These are phyloP conservation scores for Populus trichocarpa DNA, from an alignment of 441 rosid species.

Conservation along the genomic window DNA sequence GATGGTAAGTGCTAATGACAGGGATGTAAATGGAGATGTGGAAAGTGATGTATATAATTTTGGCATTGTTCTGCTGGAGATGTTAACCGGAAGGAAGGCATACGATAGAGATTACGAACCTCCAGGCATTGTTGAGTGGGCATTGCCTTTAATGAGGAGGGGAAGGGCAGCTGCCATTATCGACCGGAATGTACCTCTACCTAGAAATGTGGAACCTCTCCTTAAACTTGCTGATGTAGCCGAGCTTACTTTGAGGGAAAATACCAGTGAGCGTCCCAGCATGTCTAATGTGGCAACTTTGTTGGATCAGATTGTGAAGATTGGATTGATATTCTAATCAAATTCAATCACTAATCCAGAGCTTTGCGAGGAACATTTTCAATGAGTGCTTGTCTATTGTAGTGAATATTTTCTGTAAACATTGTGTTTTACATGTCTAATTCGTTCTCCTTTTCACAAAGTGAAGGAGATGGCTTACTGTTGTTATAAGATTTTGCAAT, in stretches of 20 bases:
- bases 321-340: slow-evolving; percentile 38
- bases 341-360: neutral
- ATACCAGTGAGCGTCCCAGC: slow-evolving; percentile 44
- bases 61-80: slow-evolving; percentile 74
- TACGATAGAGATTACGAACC: slow-evolving; percentile 60
- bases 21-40: slow-evolving; percentile 41
- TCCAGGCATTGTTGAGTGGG: slow-evolving; percentile 63
- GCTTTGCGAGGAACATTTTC: neutral
- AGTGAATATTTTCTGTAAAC: neutral
- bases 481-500: neutral
- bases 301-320: slow-evolving; percentile 46
- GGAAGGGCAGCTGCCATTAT: slow-evolving; percentile 48
- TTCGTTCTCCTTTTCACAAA: slow-evolving; percentile 1
- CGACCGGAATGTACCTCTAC: slow-evolving; percentile 40
- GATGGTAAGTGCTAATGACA: slow-evolving; percentile 48
- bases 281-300: slow-evolving; percentile 37
- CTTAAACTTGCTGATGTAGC: slow-evolving; percentile 60
- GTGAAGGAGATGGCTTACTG: neutral
- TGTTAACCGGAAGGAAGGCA: slow-evolving; percentile 78
- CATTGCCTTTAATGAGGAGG: slow-evolving; percentile 41
- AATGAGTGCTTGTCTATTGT: neutral
- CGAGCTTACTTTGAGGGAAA: slow-evolving; percentile 43
- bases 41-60: slow-evolving; percentile 63
- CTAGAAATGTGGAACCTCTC: slow-evolving; percentile 59
- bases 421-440: neutral